Evolutionary conservation across 495 filamentous ascomycete genomes (phyloP), one percentile per base, ranked within the genome.

Genomic region (Cetradonia linearis): DNA sequence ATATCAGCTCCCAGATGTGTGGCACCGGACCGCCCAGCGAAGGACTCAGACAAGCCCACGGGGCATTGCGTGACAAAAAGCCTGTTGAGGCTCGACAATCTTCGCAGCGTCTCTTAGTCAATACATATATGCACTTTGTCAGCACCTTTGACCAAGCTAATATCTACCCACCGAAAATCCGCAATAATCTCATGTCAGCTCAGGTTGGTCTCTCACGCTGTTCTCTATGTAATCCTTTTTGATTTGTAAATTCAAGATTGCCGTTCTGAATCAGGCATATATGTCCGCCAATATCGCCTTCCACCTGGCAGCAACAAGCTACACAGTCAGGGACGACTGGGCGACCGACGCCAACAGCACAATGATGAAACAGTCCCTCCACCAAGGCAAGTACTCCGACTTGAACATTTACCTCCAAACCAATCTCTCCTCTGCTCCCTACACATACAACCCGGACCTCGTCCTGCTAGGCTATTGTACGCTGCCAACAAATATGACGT

Each of bases 261-360:
- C 70, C 6, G 72, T 73, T 31, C 69, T 81, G 6, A 74, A 75
- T 67, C 52, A 68, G 16, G 71, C 76, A 28, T 81, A 79, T 58
- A 56, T 61, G 36, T 70, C 74, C 56, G 68, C 74, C 1, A 63
- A 66, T 25, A 79, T 81, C 40, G 65, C 77, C 7, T 83, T 88
- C 47, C 76, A 75, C 16, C 66, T 91, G n/a, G 74, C 83, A 66
- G 81, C 84, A 48, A 72, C 89, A 28, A 84, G 87, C 25, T 86
- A 86, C 61, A 86, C 84, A 14, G 76, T 88, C 64, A 89, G 86
- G 66, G 84, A 86, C 59, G 76, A 78, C 18, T 86, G 87, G 66
- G 77, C 89, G 31, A 77, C 79, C n/a, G 78, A 82, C 44, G 67
- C 78, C 16, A 80, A 86, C 38, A 85, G 85, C 37, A 61, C 77